These are phyloP conservation scores for Talaromyces proteolyticus DNA, from an alignment of 495 filamentous ascomycete species.

Conservation along the genomic window DNA sequence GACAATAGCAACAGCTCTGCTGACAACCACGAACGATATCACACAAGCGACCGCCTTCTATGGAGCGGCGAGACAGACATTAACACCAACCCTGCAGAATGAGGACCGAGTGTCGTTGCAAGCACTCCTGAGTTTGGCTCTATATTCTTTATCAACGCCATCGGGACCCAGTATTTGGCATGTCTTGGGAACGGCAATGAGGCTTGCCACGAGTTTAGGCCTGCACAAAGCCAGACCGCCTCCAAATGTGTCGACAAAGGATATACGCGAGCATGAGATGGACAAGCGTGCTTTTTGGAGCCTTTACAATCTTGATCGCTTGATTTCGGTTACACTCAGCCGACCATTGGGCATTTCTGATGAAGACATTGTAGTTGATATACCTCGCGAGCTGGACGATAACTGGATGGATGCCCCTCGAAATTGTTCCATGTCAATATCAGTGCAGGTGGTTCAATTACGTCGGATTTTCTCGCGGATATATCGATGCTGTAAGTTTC, in stretches of 20 bases:
- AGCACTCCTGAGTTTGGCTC: slow-evolving; percentile 39
- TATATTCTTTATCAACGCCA: slow-evolving; percentile 47
- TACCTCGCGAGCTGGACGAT: slow-evolving; percentile 39
- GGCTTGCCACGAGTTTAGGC: slow-evolving; percentile 43
- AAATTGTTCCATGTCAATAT: slow-evolving; percentile 40
- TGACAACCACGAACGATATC: slow-evolving; percentile 30
- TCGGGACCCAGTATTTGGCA: slow-evolving; percentile 49
- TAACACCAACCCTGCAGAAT: slow-evolving; percentile 33
- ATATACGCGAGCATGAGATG: slow-evolving; percentile 37
- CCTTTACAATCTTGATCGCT: slow-evolving; percentile 45
- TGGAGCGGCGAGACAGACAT: slow-evolving; percentile 31
- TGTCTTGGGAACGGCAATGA: slow-evolving; percentile 40
- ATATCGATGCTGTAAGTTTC: slow-evolving; percentile 37
- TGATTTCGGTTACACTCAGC: slow-evolving; percentile 43
- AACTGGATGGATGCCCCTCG: slow-evolving; percentile 36
- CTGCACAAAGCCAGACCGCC: slow-evolving; percentile 38
- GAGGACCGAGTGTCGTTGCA: slow-evolving; percentile 38
- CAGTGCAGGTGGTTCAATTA: slow-evolving; percentile 40
- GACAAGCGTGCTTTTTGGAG: slow-evolving; percentile 48
- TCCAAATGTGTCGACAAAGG: slow-evolving; percentile 11
- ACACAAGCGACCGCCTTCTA: slow-evolving; percentile 34
- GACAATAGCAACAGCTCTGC: slow-evolving; percentile 32
- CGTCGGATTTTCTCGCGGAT: slow-evolving; percentile 44
- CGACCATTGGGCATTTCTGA: slow-evolving; percentile 44
- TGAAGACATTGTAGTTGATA: slow-evolving; percentile 40